Base-by-base conservation (phyloP, 768 basidiomycete species). In the Scleroderma citrinum region DNA sequence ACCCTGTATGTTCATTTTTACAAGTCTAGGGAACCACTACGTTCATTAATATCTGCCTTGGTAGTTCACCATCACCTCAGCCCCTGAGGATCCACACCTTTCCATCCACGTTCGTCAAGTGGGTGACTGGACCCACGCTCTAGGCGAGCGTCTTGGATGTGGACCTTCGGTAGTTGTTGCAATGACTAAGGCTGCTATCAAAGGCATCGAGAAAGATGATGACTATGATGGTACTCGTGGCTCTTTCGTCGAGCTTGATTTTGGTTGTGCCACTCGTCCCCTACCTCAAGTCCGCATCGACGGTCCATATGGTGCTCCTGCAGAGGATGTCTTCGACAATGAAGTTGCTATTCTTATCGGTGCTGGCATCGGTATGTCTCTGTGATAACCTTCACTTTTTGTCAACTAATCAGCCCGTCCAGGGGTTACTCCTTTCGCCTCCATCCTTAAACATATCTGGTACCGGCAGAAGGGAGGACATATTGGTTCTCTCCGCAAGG, bases 371-470 rank as follows among this genome's bases (percentile, higher is more conserved):
- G 93, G 92, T 85, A 54, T 54, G 78, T 62, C 12, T 29, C 6
- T 11, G 7, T 31, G n/a, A 14, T 29, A 23, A 19, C 20, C n/a
- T 2, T 39, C 24, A 17, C n/a, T 30, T 16, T 36, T 32, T 17
- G 11, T 29, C 34, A 30, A 36, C 31, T 53, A 31, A 46, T 42
- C 14, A 35, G 45, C 30, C 42, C 38, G 21, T 20, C 48, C 31
- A 86, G 84, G 86, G 69, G 91, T 97, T 37, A 95, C 94, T 12
- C 93, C 93, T 1, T 97, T 95, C 60, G 92, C 92, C 0, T 91
- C 89, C 17, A 94, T 97, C 59, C 74, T 97, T 56, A 94, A 93
- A 71, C 87, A 96, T 63, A 90, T 97, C 53, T 94, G 92, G 92
- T 94, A 95, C 71, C 81, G 82, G 57, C 92, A 94, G 67, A 83